phyloP scores from a whole-genome alignment of 2,329 filamentous ascomycete species.

The Aspergillus pseudoterreus region DNA sequence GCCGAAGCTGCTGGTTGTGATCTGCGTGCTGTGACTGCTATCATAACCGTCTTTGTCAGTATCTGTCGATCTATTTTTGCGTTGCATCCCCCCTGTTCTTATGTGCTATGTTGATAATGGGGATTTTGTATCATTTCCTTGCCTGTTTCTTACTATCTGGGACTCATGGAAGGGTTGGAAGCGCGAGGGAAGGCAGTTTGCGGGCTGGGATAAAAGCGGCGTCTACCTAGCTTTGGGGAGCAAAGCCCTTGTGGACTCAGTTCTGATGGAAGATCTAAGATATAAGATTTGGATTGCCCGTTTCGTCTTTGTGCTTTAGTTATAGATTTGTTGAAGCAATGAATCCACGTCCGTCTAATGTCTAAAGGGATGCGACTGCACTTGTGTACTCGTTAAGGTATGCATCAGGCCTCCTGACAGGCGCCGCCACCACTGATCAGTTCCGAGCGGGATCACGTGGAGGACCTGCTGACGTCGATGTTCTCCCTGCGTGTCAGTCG shows the following conservation, averaged over 20 bases:
- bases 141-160: slow-evolving; percentile 12
- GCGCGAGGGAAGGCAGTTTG: slow-evolving; percentile 8
- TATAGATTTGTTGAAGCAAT: background rate
- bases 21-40: slow-evolving; percentile 11
- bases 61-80: slow-evolving; percentile 5
- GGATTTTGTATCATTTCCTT: slow-evolving; percentile 12
- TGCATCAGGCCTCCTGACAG: too few species aligned
- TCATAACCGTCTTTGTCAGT: slow-evolving; percentile 8
- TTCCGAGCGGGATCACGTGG: background rate
- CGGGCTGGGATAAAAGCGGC: slow-evolving; percentile 14
- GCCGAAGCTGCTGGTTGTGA: slow-evolving; percentile 4
- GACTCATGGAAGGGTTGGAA: slow-evolving; percentile 5
- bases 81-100: slow-evolving; percentile 5
- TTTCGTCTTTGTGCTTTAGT: background rate
- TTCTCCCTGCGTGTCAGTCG: background rate
- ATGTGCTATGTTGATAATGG: slow-evolving; percentile 18
- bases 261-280: slow-evolving; percentile 5
- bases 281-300: slow-evolving; percentile 7
- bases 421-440: background rate
- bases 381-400: too few species aligned
- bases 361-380: background rate
- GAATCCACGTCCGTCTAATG: background rate
- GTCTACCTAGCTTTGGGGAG: slow-evolving; percentile 13
- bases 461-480: slow-evolving; percentile 12
- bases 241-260: slow-evolving; percentile 8